Conservation (phyloP, 1,284 basidiomycete genomes). For the Ganoderma lucidum region DNA sequence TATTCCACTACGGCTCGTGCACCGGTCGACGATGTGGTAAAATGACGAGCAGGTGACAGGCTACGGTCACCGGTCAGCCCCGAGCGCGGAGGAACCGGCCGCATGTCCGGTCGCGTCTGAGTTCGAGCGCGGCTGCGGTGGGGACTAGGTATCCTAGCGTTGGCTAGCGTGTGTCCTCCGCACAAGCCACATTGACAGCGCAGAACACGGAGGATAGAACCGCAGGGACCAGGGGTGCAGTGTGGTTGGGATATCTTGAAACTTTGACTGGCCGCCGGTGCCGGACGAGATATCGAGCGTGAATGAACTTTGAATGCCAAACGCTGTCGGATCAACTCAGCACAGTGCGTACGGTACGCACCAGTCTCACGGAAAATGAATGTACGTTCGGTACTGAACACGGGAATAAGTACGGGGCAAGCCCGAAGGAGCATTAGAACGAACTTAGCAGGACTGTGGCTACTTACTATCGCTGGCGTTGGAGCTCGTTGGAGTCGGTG, state of each 20-base stretch:
- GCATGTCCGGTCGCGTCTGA: not conserved
- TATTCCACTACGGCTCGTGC: not conserved
- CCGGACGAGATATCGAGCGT: not conserved
- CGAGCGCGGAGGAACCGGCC: constrained; percentile 6
- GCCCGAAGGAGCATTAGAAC: not conserved
- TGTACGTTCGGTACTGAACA: not conserved
- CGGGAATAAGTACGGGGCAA: not conserved
- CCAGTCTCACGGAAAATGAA: not conserved
- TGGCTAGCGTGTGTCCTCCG: not conserved
- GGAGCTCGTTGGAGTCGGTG: not conserved
- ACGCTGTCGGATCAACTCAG: not conserved
- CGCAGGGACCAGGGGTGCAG: not conserved
- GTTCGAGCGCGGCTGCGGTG: not conserved
- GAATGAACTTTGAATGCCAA: not conserved
- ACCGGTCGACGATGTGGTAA: not conserved
- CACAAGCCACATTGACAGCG: not conserved
- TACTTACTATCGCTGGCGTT: not conserved
- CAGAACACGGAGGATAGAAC: constrained; percentile 4
- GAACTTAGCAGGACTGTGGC: not conserved
- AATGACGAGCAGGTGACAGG: constrained; percentile 1
- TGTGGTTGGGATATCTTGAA: not conserved
- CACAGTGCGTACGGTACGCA: not conserved
- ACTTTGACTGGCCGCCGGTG: not conserved
- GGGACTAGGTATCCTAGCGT: not conserved
- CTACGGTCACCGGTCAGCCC: not conserved